Evolutionary conservation across 768 basidiomycete species (phyloP).

Genomic region (Tricholoma terreum): DNA sequence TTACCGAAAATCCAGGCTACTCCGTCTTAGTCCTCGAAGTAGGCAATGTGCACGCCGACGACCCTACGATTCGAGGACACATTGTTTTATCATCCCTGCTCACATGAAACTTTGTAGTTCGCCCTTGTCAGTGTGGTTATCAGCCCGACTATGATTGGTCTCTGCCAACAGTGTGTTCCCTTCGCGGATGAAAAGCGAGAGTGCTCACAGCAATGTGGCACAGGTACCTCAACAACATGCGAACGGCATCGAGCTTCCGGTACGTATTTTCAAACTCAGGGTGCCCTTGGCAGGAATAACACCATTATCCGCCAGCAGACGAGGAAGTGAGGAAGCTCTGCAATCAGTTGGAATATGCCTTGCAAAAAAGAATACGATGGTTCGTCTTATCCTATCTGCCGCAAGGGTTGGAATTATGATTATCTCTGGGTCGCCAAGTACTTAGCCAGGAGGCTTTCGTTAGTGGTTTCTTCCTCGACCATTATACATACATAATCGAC

Average conservation of each 20-base stretch:
- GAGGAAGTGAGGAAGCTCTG: slow-evolving; percentile 38
- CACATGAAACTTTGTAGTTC: background rate
- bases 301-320: background rate
- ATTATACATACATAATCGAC: background rate
- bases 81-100: too few species aligned
- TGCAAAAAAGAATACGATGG: slow-evolving; percentile 24
- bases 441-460: slow-evolving; percentile 3
- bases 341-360: slow-evolving; percentile 36
- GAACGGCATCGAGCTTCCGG: background rate
- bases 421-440: slow-evolving; percentile 38
- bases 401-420: slow-evolving; percentile 48
- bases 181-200: background rate
- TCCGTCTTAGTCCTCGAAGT: slow-evolving; percentile 13
- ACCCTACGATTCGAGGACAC: background rate
- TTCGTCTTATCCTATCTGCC: slow-evolving; percentile 9
- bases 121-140: background rate
- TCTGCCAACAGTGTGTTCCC: background rate
- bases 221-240: background rate
- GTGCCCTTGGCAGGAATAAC: background rate
- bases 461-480: background rate
- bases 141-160: background rate
- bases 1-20: slow-evolving; percentile 11
- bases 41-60: background rate
- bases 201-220: background rate
- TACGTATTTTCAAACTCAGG: background rate